Evolutionary conservation across 2,329 filamentous ascomycete genomes (phyloP).

Genomic region (Hypoxylon sp.): DNA sequence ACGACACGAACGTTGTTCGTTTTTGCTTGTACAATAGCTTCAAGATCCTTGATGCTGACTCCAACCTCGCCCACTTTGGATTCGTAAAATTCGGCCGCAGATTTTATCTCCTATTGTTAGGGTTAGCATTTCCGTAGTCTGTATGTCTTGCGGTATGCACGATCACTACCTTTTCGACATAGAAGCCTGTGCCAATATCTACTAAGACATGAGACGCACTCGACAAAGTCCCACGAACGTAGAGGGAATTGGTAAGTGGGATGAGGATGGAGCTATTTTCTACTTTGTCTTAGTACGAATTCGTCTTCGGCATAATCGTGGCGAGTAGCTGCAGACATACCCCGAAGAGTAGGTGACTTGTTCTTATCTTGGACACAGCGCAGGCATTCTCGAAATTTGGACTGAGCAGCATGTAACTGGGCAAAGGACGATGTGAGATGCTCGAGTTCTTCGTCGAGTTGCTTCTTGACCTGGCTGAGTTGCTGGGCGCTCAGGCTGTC

Average conservation of each 20-base stretch:
- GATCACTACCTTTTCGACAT: conserved; percentile 80
- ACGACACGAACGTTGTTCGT: conserved; percentile 87
- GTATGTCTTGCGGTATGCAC: not conserved
- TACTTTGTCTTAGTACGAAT: conserved; percentile 34
- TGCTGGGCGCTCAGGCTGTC: conserved; percentile 85
- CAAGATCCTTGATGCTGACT: conserved; percentile 69
- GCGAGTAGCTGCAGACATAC: conserved; percentile 40
- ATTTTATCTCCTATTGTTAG: conserved; percentile 65
- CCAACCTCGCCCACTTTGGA: conserved; percentile 68
- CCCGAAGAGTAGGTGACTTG: conserved; percentile 57
- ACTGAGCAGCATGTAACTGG: conserved; percentile 89
- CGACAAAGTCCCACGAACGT: conserved; percentile 87
- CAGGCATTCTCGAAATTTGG: conserved; percentile 92
- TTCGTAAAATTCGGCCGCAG: conserved; percentile 71
- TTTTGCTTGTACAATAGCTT: conserved; percentile 76
- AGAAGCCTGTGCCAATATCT: conserved; percentile 53
- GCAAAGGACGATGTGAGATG: conserved; percentile 92
- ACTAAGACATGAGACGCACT: conserved; percentile 77
- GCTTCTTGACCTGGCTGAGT: conserved; percentile 92
- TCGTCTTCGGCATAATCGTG: not conserved
- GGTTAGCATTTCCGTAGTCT: conserved; percentile 27
- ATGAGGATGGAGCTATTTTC: conserved; percentile 79
- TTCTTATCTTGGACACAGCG: conserved; percentile 76
- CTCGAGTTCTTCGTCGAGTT: conserved; percentile 95
- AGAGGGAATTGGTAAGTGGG: conserved; percentile 94